Base-by-base conservation (phyloP, 148 eudicot genomes). In the Tetragonia tetragonoides region DNA sequence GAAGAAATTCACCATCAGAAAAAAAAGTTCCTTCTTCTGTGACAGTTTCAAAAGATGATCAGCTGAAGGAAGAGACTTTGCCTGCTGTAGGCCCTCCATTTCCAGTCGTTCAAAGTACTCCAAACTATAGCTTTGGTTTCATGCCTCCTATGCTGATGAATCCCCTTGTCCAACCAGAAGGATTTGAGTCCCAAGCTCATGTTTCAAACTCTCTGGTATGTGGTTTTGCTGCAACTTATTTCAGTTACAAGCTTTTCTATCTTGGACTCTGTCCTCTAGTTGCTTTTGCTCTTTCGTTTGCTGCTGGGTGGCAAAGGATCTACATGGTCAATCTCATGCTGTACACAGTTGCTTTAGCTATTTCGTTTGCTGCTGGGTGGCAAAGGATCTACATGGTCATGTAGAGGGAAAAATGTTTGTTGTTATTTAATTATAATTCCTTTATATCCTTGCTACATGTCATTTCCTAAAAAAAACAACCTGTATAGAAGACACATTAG, bases 131-230 rank as follows among this genome's bases (percentile, higher is more conserved):
- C 70, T 84, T 82, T 77, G 87, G 88, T 73, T 82, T 80, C 78
- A 60, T 86, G 85, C 90, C 87, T 28, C 90, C 89, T 18, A 65
- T 86, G 80, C n/a, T 80, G 46, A 90, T 88, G 47, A 85, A 81
- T 74, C 77, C 83, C 18, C 78, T 76, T 74, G 81, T 84, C n/a
- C 89, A 83, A 56, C 71, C 81, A 75, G 89, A 88, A 74, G 83
- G 85, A 65, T 66, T 65, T 77, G 92, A 87, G 69, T 71, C 83
- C 21, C 93, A 88, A 90, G 87, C 84, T 79, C 79, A 77, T 54
- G 60, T 78, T 73, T 71, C 75, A 56, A 79, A 78, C 73, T 81
- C 78, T 53, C 40, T 51, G 82, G 84, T 81, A 83, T 63, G 60
- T 60, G n/a, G 10, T n/a, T n/a, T 7, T 53, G 47, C 11, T 8